Evolutionary conservation across 164 flowering plant genomes (phyloP).

Genomic region (Tetrastigma voinierianum): DNA sequence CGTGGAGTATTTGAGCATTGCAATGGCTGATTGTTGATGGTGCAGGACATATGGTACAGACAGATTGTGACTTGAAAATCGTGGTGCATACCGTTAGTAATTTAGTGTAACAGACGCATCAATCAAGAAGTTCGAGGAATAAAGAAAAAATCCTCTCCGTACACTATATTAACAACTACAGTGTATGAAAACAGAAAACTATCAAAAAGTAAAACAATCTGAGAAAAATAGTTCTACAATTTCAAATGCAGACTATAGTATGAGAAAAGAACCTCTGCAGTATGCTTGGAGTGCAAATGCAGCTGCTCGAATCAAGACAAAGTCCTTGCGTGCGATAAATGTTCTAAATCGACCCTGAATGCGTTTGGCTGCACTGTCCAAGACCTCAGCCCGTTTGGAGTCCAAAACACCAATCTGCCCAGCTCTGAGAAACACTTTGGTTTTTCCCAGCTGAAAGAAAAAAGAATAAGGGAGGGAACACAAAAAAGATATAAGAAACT

Average conservation of each 20-base stretch:
- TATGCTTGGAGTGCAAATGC: conserved; percentile 69
- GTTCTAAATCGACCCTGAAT: conserved; percentile 69
- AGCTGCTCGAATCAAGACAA: conserved; percentile 44
- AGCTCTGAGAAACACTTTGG: conserved; percentile 89
- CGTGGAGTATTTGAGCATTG: too few species aligned
- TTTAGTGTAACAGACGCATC: too few species aligned
- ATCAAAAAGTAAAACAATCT: neutral
- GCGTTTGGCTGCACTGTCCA: conserved; percentile 75
- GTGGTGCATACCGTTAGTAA: too few species aligned
- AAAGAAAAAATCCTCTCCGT: too few species aligned
- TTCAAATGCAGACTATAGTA: neutral
- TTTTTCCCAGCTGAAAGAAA: conserved; percentile 64
- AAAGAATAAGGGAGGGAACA: neutral
- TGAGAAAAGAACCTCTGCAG: conserved; percentile 61
- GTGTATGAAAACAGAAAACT: neutral
- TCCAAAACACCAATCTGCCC: conserved; percentile 93
- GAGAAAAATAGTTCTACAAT: neutral
- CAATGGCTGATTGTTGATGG: too few species aligned
- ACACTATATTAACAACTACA: too few species aligned
- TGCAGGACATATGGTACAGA: too few species aligned
- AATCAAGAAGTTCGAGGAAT: too few species aligned
- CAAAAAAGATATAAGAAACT: conserved; percentile 1
- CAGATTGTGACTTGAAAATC: too few species aligned
- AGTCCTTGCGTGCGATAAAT: conserved; percentile 58
- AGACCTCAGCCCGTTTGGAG: conserved; percentile 75